Evolutionary conservation across 345 rosid genomes (phyloP), one percentile per base, ranked within the genome.

Genomic region (Durio zibethinus): DNA sequence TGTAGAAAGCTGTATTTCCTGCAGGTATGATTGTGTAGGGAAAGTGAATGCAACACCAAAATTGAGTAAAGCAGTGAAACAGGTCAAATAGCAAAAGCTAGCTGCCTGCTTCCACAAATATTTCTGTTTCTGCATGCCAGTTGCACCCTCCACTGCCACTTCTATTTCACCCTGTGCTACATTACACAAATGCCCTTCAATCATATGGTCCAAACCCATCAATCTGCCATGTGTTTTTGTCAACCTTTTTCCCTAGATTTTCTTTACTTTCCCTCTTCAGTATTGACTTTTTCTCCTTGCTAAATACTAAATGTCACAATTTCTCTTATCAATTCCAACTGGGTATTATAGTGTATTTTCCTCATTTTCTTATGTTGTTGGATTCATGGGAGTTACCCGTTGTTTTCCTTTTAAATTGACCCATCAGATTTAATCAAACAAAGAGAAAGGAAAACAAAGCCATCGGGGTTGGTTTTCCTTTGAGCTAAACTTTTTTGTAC

Each of bases 21-120:
- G 84, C 72, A 33, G 80, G 67, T 59, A 87, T 83, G 74, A 85
- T 85, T 85, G 82, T 81, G 86, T 75, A 76, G 81, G 85, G 80
- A 47, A 47, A 81, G 85, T 52, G 81, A 83, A 77, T 68, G 78
- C 72, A 84, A 78, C 81, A 76, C 78, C 70, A n/a, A 65, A 42
- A 71, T 76, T 60, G 83, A 82, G 84, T 80, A 70, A 77, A 80
- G 83, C 59, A 74, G 75, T 73, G 75, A 64, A n/a, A 38, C 40
- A 33, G 4, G 4, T n/a, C n/a, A n/a, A n/a, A n/a, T n/a, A n/a
- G n/a, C n/a, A n/a, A n/a, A n/a, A n/a, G n/a, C n/a, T n/a, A n/a
- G n/a, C n/a, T n/a, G n/a, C n/a, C n/a, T n/a, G n/a, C n/a, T n/a
- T n/a, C n/a, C n/a, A n/a, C n/a, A n/a, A n/a, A n/a, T n/a, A n/a